phyloP scores from a whole-genome alignment of 2,329 filamentous ascomycete species.

The Alternaria sp. region DNA sequence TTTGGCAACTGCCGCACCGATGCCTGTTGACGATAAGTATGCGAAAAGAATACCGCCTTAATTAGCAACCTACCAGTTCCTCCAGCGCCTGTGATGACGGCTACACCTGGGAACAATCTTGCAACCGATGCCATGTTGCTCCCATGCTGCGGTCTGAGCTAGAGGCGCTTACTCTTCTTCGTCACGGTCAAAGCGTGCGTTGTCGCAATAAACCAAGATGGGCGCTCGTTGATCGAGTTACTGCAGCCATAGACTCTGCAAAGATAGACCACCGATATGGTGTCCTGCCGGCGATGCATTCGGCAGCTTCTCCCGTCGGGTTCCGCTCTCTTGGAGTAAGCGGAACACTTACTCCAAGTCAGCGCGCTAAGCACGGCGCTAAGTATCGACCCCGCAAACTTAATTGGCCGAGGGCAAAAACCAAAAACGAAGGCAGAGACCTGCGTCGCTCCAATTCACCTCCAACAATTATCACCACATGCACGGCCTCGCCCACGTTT shows the following conservation, averaged over 20 bases:
- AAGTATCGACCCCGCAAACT: conserved; percentile 10
- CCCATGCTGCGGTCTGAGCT: neutral
- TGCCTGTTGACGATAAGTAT: conserved; percentile 54
- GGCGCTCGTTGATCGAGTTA: neutral
- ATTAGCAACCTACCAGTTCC: conserved; percentile 40
- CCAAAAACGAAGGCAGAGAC: conserved; percentile 12
- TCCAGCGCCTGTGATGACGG: conserved; percentile 48
- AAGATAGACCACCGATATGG: neutral
- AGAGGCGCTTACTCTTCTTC: neutral
- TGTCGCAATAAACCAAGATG: neutral
- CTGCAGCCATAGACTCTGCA: neutral
- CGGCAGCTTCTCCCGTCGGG: neutral
- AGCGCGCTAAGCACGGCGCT: conserved; percentile 3
- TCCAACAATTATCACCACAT: conserved; percentile 34
- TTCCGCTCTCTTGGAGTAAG: conserved; percentile 13
- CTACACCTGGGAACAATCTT: conserved; percentile 39
- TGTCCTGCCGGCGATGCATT: neutral
- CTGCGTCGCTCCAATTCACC: conserved; percentile 21
- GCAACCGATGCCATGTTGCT: conserved; percentile 25
- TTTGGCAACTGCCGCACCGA: conserved; percentile 62
- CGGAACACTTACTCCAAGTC: neutral
- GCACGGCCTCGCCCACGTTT: conserved; percentile 39
- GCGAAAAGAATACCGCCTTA: neutral
- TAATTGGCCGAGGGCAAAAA: conserved; percentile 9
- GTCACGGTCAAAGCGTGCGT: neutral